Base-by-base conservation (phyloP, 169 alveolate genomes). In the Besnoitia besnoiti region DNA sequence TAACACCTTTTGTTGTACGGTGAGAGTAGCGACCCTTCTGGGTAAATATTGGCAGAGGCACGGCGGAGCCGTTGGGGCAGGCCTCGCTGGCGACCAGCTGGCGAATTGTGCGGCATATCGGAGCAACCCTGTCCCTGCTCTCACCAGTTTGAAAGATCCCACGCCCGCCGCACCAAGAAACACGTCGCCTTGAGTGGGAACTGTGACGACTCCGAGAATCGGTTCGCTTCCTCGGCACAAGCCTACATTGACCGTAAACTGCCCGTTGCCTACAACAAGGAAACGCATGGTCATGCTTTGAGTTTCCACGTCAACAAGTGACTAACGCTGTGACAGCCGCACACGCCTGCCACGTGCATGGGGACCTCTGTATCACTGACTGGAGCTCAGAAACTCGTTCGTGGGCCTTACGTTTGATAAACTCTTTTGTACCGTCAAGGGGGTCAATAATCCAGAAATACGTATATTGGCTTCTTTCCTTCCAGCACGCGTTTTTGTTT, bases 401-500 rank as follows among this genome's bases (percentile, higher is more conserved):
- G 33, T 55, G 39, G 3, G 76, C 44, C 90, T 40, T 42, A 85
- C 90, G 92, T 50, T 90, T 91, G 46, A 95, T 51, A 67, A 95
- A 95, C 82, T 95, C 96, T 35, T 95, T 95, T n/a, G 96, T 95
- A 5, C 96, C 96, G 61, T 95, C 96, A 30, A 95, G 94, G 3
- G 96, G 96, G 80, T 95, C 96, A 4, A 95, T 76, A 37, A 93
- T 85, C 95, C 95, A 95, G 61, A 92, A 92, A 51, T 77, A 77
- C 19, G 14, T 40, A 44, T 40, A 77, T 37, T 39, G 44, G 49
- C 59, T 39, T 27, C 87, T 39, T 27, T 77, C 59, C 16, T 4
- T 35, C 87, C 87, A 77, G 59, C 61, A 8, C 19, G 24, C 73
- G 19, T 80, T 35, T 35, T 73, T 76, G 73, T 92, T 84, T 67